Percentiles rank a stretch among this genome's conserved stretches.
Evolutionary conservation across 495 filamentous ascomycete genomes (phyloP).

Genomic region (Eremomyces bilateralis): DNA sequence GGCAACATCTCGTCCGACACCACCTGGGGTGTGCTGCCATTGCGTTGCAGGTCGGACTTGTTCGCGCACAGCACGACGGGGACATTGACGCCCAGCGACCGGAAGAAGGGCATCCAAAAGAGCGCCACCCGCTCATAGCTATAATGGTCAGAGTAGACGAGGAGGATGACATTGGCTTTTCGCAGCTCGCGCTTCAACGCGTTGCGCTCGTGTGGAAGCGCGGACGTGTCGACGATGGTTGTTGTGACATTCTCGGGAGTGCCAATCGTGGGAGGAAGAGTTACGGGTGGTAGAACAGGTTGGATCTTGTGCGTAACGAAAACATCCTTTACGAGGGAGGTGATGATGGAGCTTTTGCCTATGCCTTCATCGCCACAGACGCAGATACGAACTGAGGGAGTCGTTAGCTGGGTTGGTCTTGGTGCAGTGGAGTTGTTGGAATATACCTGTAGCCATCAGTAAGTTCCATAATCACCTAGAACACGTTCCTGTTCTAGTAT

Average conservation of each 20-base stretch:
- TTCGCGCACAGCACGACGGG: conserved; percentile 89
- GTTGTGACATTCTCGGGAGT: conserved; percentile 90
- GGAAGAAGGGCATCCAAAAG: conserved; percentile 96
- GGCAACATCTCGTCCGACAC: conserved; percentile 95
- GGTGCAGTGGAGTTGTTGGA: no score
- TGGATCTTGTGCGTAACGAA: conserved; percentile 90
- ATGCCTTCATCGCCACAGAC: conserved; percentile 83
- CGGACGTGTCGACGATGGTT: conserved; percentile 90
- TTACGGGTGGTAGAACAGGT: conserved; percentile 79
- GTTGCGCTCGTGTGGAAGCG: conserved; percentile 75
- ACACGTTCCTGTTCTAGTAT: no score
- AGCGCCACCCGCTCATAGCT: conserved; percentile 94
- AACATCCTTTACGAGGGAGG: conserved; percentile 74
- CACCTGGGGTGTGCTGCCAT: conserved; percentile 53
- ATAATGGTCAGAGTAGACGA: conserved; percentile 95
- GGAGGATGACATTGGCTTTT: conserved; percentile 88
- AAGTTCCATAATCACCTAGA: no score
- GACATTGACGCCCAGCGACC: conserved; percentile 93
- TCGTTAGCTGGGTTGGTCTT: no score
- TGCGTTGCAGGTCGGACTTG: conserved; percentile 65
- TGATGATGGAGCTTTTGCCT: conserved; percentile 48
- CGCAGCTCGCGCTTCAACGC: conserved; percentile 82
- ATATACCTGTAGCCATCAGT: no score
- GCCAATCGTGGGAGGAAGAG: conserved; percentile 67
- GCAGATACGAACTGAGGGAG: conserved; percentile 79